Conservation (phyloP, 2,329 filamentous ascomycete species). For the Penicillium hesseltinei region DNA sequence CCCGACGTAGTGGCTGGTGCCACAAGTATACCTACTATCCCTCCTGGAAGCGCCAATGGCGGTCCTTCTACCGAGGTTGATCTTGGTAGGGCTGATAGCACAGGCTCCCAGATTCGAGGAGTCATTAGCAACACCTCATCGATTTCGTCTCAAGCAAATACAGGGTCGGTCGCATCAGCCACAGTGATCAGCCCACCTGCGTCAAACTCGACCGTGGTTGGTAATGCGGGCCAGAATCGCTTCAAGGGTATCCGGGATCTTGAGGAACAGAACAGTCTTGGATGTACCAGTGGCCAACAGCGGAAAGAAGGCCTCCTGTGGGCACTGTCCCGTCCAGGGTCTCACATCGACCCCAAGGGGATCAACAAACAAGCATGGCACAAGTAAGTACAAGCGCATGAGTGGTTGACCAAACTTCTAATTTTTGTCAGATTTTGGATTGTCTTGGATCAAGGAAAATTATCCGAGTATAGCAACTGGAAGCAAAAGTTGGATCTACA, state of each 20-base stretch:
- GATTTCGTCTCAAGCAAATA: slow-evolving; percentile 41
- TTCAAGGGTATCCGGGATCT: slow-evolving; percentile 93
- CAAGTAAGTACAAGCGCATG: slow-evolving; percentile 65
- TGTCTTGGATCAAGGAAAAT: slow-evolving; percentile 90
- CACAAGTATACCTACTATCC: slow-evolving; percentile 34
- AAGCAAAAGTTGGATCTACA: slow-evolving; percentile 95
- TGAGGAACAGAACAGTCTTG: slow-evolving; percentile 70
- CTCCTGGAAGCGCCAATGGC: slow-evolving; percentile 45
- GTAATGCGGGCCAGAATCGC: slow-evolving; percentile 48
- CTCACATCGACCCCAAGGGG: slow-evolving; percentile 91
- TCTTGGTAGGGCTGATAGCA: slow-evolving; percentile 70
- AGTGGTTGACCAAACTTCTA: neutral
- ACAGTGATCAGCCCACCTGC: slow-evolving; percentile 22
- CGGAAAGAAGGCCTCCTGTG: slow-evolving; percentile 92
- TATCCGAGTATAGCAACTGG: slow-evolving; percentile 99
- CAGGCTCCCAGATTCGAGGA: slow-evolving; percentile 63
- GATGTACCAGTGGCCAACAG: slow-evolving; percentile 59
- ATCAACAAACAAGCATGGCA: slow-evolving; percentile 98
- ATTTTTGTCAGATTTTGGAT: slow-evolving; percentile 81
- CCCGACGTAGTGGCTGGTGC: slow-evolving; percentile 58
- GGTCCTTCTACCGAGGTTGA: slow-evolving; percentile 64
- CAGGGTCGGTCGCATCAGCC: slow-evolving; percentile 30
- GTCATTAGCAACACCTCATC: slow-evolving; percentile 50
- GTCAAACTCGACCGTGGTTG: slow-evolving; percentile 24
- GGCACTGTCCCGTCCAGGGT: slow-evolving; percentile 88